Conservation (phyloP, 257 asterid species). For the Gynochthodes officinalis region DNA sequence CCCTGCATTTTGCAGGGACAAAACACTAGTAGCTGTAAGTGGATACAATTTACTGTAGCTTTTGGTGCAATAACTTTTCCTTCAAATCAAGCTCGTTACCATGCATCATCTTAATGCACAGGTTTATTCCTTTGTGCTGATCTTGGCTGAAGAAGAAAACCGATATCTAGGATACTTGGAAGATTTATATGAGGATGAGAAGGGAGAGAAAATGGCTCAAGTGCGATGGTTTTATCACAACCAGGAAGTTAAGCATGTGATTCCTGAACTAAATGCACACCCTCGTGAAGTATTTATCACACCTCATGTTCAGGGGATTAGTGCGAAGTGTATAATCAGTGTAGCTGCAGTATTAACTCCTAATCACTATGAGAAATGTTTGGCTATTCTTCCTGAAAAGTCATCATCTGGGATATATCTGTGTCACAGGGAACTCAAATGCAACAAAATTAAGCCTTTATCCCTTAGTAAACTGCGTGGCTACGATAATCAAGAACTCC, state of each 20-base stretch:
- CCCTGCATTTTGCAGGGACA: slow-evolving; percentile 37
- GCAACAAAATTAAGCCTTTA: slow-evolving; percentile 30
- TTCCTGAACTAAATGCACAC: slow-evolving; percentile 29
- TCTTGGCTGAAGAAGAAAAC: slow-evolving; percentile 27
- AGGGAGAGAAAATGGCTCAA: slow-evolving; percentile 38
- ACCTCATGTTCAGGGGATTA: slow-evolving; percentile 31
- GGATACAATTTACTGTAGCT: background rate
- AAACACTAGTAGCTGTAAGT: slow-evolving; percentile 43
- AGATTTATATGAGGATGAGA: slow-evolving; percentile 52
- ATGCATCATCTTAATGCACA: slow-evolving; percentile 19
- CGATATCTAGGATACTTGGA: slow-evolving; percentile 48
- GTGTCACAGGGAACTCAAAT: slow-evolving; percentile 42
- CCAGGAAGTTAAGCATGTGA: slow-evolving; percentile 33
- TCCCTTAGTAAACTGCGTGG: slow-evolving; percentile 40
- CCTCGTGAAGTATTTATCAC: slow-evolving; percentile 54
- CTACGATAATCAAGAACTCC: slow-evolving; percentile 44
- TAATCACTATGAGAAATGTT: slow-evolving; percentile 38
- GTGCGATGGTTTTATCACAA: slow-evolving; percentile 36
- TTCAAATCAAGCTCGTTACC: background rate
- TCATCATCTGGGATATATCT: slow-evolving; percentile 27
- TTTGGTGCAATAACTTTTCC: background rate
- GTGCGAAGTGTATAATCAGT: slow-evolving; percentile 35
- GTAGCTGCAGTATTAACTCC: slow-evolving; percentile 48
- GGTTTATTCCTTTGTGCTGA: slow-evolving; percentile 48
- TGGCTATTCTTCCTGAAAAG: slow-evolving; percentile 23